phyloP scores from a whole-genome alignment of 305 asterid species.

The Fraxinus platypoda region DNA sequence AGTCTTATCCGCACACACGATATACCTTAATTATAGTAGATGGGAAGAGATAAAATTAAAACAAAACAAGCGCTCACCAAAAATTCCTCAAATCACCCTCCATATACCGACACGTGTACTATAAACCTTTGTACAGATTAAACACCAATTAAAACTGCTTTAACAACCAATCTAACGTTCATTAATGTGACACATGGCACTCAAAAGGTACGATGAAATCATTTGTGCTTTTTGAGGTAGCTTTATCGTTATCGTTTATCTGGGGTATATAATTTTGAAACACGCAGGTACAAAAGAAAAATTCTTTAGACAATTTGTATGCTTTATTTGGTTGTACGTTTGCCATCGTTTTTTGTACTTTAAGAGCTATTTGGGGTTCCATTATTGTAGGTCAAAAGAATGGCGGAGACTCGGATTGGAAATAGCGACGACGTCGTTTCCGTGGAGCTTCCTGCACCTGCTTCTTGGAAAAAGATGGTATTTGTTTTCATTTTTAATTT shows the following conservation, averaged over 20 bases:
- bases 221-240: slow-evolving; percentile 28
- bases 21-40: slow-evolving; percentile 1
- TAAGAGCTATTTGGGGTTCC: slow-evolving; percentile 5
- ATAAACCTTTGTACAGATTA: slow-evolving; percentile 14
- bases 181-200: slow-evolving; percentile 34
- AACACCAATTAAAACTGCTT: slow-evolving; percentile 29
- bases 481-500: background rate
- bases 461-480: slow-evolving; percentile 77
- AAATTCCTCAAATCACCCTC: slow-evolving; percentile 19
- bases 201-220: background rate
- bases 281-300: slow-evolving; percentile 20
- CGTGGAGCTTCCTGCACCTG: slow-evolving; percentile 39
- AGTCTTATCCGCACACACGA: background rate
- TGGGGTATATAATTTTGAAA: slow-evolving; percentile 26
- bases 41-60: slow-evolving; percentile 7
- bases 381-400: slow-evolving; percentile 31
- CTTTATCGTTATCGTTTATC: slow-evolving; percentile 29
- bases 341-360: slow-evolving; percentile 12
- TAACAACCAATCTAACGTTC: slow-evolving; percentile 40
- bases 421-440: slow-evolving; percentile 29
- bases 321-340: slow-evolving; percentile 25
- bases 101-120: slow-evolving; percentile 35
- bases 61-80: slow-evolving; percentile 13
- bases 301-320: slow-evolving; percentile 11
- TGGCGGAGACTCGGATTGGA: slow-evolving; percentile 39